Evolutionary conservation across 208 protist species (phyloP).

Genomic region (Angomonas ambiguus): DNA sequence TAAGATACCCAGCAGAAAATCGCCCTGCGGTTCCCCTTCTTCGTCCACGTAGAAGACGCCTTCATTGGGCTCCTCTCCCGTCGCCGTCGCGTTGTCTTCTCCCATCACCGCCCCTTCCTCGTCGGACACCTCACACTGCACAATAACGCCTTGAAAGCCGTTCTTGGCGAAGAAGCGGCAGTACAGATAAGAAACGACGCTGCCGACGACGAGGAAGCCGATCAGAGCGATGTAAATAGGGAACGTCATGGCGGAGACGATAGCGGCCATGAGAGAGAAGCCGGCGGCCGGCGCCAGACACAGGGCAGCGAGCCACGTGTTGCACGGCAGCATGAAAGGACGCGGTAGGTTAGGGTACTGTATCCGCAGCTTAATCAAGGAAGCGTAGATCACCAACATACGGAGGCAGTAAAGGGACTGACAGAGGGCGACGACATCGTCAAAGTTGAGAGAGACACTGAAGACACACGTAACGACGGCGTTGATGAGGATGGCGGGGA

Average conservation of each 20-base stretch:
- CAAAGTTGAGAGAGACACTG: slow-evolving; percentile 62
- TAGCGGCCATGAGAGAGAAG: slow-evolving; percentile 61
- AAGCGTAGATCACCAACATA: slow-evolving; percentile 70
- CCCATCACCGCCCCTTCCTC: slow-evolving; percentile 30
- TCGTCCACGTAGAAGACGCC: slow-evolving; percentile 62
- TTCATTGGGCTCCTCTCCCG: slow-evolving; percentile 14
- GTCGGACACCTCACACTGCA: slow-evolving; percentile 50
- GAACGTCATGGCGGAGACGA: slow-evolving; percentile 59
- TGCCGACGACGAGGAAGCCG: slow-evolving; percentile 51
- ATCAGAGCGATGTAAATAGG: slow-evolving; percentile 58
- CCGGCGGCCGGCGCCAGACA: slow-evolving; percentile 48
- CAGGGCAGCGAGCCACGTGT: slow-evolving; percentile 44
- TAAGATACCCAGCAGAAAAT: slow-evolving; percentile 57
- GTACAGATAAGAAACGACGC: slow-evolving; percentile 58
- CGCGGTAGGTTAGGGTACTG: slow-evolving; percentile 72
- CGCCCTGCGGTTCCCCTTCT: slow-evolving; percentile 20
- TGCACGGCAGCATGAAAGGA: slow-evolving; percentile 67
- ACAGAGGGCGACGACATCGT: slow-evolving; percentile 68
- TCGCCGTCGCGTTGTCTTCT: slow-evolving; percentile 10
- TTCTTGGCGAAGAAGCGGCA: slow-evolving; percentile 62
- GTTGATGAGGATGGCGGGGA: slow-evolving; percentile 73
- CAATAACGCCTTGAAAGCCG: slow-evolving; percentile 82
- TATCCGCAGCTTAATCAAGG: slow-evolving; percentile 68
- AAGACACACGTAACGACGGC: slow-evolving; percentile 55
- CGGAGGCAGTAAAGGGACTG: slow-evolving; percentile 80